A percentile compares a stretch with the other conserved stretches of the same genome.
These are phyloP conservation scores for Dactylellina sp. DNA, from an alignment of 2,329 filamentous ascomycete genomes.

Conservation along the genomic window DNA sequence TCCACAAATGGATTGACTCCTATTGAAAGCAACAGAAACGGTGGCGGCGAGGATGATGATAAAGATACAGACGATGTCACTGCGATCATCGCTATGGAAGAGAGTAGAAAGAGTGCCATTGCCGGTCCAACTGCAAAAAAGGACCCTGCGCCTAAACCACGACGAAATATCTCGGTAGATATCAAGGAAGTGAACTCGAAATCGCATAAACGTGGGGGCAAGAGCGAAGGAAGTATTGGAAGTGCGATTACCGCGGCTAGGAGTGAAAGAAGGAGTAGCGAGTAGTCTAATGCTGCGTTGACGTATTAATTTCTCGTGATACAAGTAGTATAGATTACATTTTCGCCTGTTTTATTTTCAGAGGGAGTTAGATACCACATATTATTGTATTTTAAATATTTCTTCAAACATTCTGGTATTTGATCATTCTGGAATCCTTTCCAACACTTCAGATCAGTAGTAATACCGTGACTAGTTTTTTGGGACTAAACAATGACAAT, in stretches of 20 bases:
- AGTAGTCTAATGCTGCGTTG: not conserved
- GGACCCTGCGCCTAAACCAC: not conserved
- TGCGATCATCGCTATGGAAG: constrained; percentile 28
- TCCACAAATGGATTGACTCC: constrained; percentile 9
- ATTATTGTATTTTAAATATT: not conserved
- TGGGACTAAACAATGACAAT: no score
- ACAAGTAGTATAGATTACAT: no score
- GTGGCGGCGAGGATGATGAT: constrained; percentile 32
- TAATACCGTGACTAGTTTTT: no score
- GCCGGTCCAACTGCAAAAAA: not conserved
- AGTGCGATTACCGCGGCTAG: constrained; percentile 21
- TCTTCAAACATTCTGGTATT: no score
- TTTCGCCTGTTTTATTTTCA: not conserved
- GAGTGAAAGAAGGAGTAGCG: constrained; percentile 9
- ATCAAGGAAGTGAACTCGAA: constrained; percentile 20
- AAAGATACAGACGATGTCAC: constrained; percentile 44
- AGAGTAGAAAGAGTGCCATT: constrained; percentile 16
- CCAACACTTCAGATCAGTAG: no score
- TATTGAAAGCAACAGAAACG: constrained; percentile 11
- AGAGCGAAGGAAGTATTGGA: constrained; percentile 10
- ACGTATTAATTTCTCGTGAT: not conserved
- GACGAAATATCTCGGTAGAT: constrained; percentile 32
- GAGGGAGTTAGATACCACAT: constrained; percentile 16
- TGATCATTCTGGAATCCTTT: no score
- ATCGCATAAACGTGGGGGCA: constrained; percentile 12